These are phyloP conservation scores for Hamamelis virginiana DNA, from an alignment of 164 flowering plant species.

Conservation along the genomic window DNA sequence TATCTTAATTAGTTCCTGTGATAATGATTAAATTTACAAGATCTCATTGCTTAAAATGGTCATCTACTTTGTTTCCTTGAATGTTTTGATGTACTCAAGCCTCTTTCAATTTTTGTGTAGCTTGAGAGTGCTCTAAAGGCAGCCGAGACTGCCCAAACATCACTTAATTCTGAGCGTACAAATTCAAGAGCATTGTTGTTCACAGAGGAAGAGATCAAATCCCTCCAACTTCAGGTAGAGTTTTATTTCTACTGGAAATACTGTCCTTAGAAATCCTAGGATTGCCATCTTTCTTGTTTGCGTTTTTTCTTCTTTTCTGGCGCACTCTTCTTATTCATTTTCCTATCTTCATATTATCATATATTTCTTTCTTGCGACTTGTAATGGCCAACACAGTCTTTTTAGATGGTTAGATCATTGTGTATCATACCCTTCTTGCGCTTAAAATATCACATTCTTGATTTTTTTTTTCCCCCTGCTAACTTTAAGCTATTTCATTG, in stretches of 20 bases:
- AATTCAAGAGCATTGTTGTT: constrained; percentile 54
- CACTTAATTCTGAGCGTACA: constrained; percentile 63
- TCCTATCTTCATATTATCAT: neutral
- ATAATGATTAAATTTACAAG: neutral
- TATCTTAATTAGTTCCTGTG: too few species aligned
- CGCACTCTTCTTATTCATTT: neutral
- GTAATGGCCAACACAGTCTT: neutral
- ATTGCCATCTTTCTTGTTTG: neutral
- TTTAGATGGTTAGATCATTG: neutral
- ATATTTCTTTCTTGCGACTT: neutral
- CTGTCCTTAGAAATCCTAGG: too few species aligned
- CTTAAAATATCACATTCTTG: neutral
- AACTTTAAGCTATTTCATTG: neutral
- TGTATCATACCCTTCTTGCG: neutral
- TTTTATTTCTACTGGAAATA: neutral
- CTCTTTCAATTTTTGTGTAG: constrained; percentile 26
- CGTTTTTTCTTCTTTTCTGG: neutral
- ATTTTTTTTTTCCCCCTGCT: neutral
- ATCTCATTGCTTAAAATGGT: too few species aligned
- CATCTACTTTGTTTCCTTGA: too few species aligned
- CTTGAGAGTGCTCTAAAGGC: constrained; percentile 80
- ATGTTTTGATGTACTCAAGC: too few species aligned
- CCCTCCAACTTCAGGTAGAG: constrained; percentile 78
- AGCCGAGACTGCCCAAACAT: constrained; percentile 63
- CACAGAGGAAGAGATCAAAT: constrained; percentile 78